Evolutionary conservation across 1,284 basidiomycete genomes (phyloP).

Genomic region (Fistulinella staudtii): DNA sequence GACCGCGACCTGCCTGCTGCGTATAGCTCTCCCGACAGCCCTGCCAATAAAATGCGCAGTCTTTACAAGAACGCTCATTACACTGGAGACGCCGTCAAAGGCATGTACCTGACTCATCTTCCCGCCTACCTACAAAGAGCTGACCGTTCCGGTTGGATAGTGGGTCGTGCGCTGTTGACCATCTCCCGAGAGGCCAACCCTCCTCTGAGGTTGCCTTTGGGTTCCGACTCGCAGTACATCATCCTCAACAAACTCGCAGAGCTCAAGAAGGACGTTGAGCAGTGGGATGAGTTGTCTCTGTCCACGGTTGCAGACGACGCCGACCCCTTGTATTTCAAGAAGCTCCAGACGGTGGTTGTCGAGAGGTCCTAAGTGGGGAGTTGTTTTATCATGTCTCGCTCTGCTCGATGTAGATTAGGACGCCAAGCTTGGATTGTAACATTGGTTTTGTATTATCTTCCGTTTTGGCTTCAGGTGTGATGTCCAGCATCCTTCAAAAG

Average conservation of each 20-base stretch:
- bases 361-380: not conserved
- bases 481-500: too few species aligned
- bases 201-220: conserved; percentile 22
- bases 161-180: conserved; percentile 16
- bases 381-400: not conserved
- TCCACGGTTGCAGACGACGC: conserved; percentile 23
- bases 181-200: conserved; percentile 20
- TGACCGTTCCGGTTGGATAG: conserved; percentile 1
- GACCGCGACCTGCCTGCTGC: conserved; percentile 13
- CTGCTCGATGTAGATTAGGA: not conserved
- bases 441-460: too few species aligned
- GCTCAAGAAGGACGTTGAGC: conserved; percentile 16
- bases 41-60: conserved; percentile 12
- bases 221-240: conserved; percentile 18
- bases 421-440: too few species aligned
- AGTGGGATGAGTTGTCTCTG: conserved; percentile 15
- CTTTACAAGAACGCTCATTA: conserved; percentile 4
- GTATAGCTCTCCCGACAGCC: conserved; percentile 16
- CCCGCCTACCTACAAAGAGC: too few species aligned
- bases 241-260: conserved; percentile 16
- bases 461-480: too few species aligned
- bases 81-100: conserved; percentile 11
- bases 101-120: conserved; percentile 6
- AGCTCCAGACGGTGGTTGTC: not conserved
- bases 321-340: conserved; percentile 16